Conservation (phyloP, 208 protist species). For the Vickermania ingenoplastis region DNA sequence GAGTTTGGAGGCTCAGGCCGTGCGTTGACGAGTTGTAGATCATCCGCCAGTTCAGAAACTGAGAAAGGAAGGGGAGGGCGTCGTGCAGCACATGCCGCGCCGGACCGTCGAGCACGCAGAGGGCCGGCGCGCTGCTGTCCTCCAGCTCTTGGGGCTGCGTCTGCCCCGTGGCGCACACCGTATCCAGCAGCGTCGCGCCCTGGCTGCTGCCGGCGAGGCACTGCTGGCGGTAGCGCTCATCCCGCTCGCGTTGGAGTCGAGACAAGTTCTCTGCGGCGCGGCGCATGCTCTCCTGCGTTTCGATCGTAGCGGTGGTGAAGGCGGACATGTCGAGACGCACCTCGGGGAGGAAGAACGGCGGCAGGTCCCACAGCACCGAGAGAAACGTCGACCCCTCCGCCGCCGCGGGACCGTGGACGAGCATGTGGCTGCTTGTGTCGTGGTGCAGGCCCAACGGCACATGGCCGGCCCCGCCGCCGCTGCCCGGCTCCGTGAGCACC, state of each 20-base stretch:
- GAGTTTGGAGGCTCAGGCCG: conserved; percentile 37
- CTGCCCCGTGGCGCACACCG: background rate
- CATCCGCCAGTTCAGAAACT: conserved; percentile 54
- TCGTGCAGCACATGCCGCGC: conserved; percentile 47
- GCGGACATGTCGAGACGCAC: conserved; percentile 55
- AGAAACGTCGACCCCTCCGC: conserved; percentile 1
- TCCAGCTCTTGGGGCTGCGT: background rate
- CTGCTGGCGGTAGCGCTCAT: conserved; percentile 9
- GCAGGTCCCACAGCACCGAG: conserved; percentile 17
- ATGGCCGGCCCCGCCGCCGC: background rate
- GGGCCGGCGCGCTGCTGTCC: background rate
- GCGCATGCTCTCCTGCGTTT: conserved; percentile 31
- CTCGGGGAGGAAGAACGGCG: conserved; percentile 26
- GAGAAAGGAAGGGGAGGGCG: conserved; percentile 39
- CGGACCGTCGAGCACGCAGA: conserved; percentile 10
- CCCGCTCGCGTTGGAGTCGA: background rate
- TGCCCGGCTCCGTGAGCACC: background rate
- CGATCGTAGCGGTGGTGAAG: conserved; percentile 48
- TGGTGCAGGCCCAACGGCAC: background rate
- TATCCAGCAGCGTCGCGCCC: background rate
- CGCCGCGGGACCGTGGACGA: conserved; percentile 1
- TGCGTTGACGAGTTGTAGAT: conserved; percentile 70
- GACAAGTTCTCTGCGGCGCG: conserved; percentile 19
- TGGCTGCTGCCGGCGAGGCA: background rate
- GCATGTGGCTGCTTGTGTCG: background rate